phyloP scores from a whole-genome alignment of 1,139 yeast species.

The Yamadazyma conglobata region DNA sequence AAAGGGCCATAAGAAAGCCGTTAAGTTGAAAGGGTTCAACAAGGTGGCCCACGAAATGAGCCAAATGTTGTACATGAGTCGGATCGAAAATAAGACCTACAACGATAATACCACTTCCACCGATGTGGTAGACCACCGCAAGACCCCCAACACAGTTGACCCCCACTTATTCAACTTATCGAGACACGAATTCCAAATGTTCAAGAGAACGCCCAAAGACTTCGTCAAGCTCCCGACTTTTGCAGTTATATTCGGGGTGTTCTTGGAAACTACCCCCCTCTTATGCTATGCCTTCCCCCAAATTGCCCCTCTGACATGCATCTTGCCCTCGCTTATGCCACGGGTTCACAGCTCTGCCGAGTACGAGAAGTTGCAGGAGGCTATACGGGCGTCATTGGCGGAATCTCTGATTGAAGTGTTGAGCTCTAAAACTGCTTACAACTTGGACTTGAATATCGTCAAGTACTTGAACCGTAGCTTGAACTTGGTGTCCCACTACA shows the following conservation, averaged over 20 bases:
- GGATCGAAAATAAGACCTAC: constrained; percentile 22
- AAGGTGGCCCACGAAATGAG: constrained; percentile 34
- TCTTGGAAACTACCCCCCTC: constrained; percentile 63
- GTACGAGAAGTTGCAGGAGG: constrained; percentile 7
- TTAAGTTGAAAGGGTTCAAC: constrained; percentile 23
- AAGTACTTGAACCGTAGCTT: constrained; percentile 30
- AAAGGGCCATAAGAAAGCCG: constrained; percentile 24
- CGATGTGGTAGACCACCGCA: constrained; percentile 14
- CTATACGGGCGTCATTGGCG: constrained; percentile 8
- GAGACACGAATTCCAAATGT: constrained; percentile 51
- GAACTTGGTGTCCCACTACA: constrained; percentile 35
- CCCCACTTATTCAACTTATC: constrained; percentile 34
- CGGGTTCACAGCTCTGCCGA: constrained; percentile 27
- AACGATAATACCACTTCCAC: constrained; percentile 17
- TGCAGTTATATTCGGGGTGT: constrained; percentile 52
- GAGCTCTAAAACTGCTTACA: constrained; percentile 41
- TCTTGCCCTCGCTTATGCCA: constrained; percentile 49
- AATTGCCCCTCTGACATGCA: constrained; percentile 68
- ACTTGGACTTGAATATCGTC: constrained; percentile 35
- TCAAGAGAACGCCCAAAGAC: constrained; percentile 59
- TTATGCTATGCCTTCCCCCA: constrained; percentile 58
- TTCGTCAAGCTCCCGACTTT: constrained; percentile 60
- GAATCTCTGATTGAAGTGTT: constrained; percentile 16
- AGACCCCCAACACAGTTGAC: constrained; percentile 7
- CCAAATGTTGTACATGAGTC: constrained; percentile 30